These are phyloP conservation scores for Blastocladiella emersonii DNA, from an alignment of 371 early-diverging fungal species.

Conservation along the genomic window DNA sequence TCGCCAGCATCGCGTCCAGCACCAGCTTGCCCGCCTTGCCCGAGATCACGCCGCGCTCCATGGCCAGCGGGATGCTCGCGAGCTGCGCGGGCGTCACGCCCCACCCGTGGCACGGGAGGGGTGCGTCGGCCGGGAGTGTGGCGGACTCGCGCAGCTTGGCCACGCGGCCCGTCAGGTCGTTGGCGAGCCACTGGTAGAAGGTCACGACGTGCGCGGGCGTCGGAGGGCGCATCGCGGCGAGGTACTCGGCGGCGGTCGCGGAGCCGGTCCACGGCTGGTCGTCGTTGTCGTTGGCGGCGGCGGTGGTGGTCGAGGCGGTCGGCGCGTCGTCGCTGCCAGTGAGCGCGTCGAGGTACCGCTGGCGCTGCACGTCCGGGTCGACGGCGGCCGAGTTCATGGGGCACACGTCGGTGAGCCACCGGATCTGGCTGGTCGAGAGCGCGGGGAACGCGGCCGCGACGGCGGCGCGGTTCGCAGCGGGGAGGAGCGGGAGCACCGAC, in stretches of 20 bases:
- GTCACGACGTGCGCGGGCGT: conserved; percentile 40
- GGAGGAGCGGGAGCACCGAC: conserved; percentile 14
- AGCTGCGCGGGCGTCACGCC: conserved; percentile 44
- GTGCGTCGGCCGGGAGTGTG: background rate
- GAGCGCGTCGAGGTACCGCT: conserved; percentile 38
- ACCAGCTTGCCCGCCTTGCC: conserved; percentile 50
- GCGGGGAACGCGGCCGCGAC: background rate
- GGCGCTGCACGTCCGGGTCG: conserved; percentile 64
- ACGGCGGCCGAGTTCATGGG: conserved; percentile 13
- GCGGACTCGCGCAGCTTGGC: conserved; percentile 24
- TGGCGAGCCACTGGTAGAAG: conserved; percentile 20
- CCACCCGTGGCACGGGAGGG: conserved; percentile 32
- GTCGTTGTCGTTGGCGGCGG: too few species aligned
- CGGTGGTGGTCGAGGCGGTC: background rate
- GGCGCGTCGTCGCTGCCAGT: background rate
- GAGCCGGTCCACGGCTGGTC: too few species aligned
- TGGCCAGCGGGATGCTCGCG: conserved; percentile 45
- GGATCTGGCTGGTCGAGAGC: background rate
- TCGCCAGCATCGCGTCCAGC: conserved; percentile 43
- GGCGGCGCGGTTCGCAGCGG: background rate
- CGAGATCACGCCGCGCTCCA: conserved; percentile 41
- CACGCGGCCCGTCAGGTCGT: conserved; percentile 63
- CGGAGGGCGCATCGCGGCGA: conserved; percentile 32
- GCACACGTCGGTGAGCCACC: conserved; percentile 6
- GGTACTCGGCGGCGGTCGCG: conserved; percentile 25